A percentile compares a stretch with the other conserved stretches of the same genome.
Conservation (phyloP, 257 asterid genomes). For the Capsicum pubescens region DNA sequence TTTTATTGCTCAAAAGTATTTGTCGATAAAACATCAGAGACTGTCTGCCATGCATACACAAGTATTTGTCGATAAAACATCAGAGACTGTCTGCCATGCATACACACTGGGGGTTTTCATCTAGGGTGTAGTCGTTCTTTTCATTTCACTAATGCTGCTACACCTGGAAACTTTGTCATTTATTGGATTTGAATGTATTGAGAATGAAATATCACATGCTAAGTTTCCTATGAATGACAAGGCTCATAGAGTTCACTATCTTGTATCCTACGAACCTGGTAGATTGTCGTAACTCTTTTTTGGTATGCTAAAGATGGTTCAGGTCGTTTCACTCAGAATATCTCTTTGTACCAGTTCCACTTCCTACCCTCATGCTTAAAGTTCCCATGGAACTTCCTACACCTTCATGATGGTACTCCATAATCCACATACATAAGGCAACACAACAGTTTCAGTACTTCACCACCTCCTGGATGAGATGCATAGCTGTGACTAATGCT, state of each 20-base stretch:
- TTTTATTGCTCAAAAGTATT: background rate
- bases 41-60: too few relatives aligned
- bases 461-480: background rate
- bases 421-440: background rate
- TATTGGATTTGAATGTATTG: background rate
- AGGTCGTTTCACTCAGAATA: background rate
- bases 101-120: conserved; percentile 4
- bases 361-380: background rate
- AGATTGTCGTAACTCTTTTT: conserved; percentile 11
- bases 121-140: background rate
- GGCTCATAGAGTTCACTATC: background rate
- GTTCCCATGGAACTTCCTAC: background rate
- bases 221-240: background rate
- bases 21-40: background rate
- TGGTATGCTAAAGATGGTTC: background rate
- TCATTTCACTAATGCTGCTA: conserved; percentile 3
- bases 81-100: background rate
- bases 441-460: background rate
- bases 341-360: conserved; percentile 1
- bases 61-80: background rate
- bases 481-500: background rate
- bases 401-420: conserved; percentile 3
- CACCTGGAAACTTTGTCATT: conserved; percentile 1
- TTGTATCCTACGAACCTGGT: background rate
- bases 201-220: background rate